phyloP scores from a whole-genome alignment of 2,329 filamentous ascomycete genomes.

The Talaromyces pinophilus region DNA sequence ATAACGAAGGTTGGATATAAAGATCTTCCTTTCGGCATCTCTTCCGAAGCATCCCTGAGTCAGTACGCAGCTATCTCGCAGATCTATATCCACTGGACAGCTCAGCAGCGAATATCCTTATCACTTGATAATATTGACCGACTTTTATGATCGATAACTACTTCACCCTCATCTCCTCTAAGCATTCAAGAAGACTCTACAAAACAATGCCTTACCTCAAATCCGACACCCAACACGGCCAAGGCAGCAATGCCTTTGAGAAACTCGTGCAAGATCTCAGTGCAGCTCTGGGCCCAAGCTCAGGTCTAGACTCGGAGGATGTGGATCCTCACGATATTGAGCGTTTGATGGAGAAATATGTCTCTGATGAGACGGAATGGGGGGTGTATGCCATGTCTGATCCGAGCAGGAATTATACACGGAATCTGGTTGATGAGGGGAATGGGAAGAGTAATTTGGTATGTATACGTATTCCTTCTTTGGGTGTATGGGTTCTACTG shows the following conservation, averaged over 20 bases:
- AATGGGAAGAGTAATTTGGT: conserved; percentile 79
- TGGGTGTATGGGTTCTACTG: background rate
- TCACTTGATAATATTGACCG: background rate
- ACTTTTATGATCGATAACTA: background rate
- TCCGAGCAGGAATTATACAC: conserved; percentile 69
- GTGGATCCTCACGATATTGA: conserved; percentile 73
- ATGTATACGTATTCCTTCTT: conserved; percentile 19
- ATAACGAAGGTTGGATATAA: background rate
- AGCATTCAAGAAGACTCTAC: background rate
- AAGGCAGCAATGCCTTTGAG: conserved; percentile 56
- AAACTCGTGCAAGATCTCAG: conserved; percentile 73
- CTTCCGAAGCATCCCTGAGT: background rate
- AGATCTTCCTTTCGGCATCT: background rate
- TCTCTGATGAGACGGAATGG: conserved; percentile 71
- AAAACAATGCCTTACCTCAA: conserved; percentile 39
- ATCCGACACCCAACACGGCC: conserved; percentile 22
- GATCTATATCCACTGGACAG: conserved; percentile 9
- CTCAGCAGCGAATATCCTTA: background rate
- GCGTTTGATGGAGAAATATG: conserved; percentile 72
- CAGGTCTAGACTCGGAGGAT: conserved; percentile 78
- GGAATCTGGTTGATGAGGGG: conserved; percentile 86
- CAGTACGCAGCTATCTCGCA: background rate
- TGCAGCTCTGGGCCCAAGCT: conserved; percentile 72
- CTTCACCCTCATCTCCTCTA: background rate
- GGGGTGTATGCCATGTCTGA: conserved; percentile 73